Percentiles rank a stretch among this genome's conserved stretches.
Evolutionary conservation across 2,329 filamentous ascomycete species (phyloP).

Genomic region (Phymatotrichopsis omnivora): DNA sequence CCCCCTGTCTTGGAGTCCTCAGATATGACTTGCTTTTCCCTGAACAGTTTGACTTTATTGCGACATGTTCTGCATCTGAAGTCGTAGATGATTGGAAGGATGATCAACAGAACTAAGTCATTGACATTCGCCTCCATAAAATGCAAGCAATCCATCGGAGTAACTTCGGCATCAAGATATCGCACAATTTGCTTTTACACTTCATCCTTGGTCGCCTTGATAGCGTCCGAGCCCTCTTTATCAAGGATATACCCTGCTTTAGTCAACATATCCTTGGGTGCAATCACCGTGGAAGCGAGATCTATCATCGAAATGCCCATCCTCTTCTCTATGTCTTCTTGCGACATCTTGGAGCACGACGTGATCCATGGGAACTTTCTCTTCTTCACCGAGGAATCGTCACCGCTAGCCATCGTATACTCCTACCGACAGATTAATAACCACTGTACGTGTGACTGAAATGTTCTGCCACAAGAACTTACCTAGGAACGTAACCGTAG

Average conservation of each 20-base stretch:
- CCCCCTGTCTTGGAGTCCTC: neutral
- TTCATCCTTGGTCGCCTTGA: conserved; percentile 3
- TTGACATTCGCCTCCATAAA: conserved; percentile 2
- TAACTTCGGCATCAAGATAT: neutral
- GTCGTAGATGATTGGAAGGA: conserved; percentile 5
- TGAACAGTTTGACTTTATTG: too few species aligned
- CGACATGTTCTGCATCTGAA: neutral
- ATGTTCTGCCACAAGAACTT: too few species aligned
- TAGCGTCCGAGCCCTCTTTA: neutral
- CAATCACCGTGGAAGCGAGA: neutral
- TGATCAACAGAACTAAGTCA: conserved; percentile 5
- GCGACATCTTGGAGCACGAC: conserved; percentile 4
- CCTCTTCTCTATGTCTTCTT: conserved; percentile 3
- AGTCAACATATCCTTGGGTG: conserved; percentile 3
- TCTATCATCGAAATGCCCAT: neutral
- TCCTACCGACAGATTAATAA: too few species aligned
- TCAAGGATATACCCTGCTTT: conserved; percentile 1
- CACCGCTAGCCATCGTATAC: too few species aligned
- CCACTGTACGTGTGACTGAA: too few species aligned
- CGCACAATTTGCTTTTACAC: conserved; percentile 6
- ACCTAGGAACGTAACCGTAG: too few species aligned
- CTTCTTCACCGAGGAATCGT: too few species aligned
- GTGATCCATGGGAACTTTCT: conserved; percentile 6
- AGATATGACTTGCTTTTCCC: neutral
- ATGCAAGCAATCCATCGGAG: neutral